Base-by-base conservation (phyloP, 2,329 filamentous ascomycete genomes). In the Colletotrichum viniferum region DNA sequence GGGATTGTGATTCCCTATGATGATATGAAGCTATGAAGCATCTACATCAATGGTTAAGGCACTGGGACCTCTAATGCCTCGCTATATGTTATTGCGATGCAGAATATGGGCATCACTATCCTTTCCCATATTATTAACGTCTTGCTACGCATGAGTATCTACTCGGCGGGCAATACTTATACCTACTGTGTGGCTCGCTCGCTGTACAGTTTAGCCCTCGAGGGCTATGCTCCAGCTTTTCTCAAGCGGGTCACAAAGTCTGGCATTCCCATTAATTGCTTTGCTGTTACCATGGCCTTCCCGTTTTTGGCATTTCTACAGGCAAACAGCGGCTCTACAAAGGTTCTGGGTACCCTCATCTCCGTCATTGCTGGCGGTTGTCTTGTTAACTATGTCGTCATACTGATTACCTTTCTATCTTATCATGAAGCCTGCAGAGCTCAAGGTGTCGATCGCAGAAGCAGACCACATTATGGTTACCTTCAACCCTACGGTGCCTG, bases 1-100 rank as follows among this genome's bases (percentile, higher is more conserved):
- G 93, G 92, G 32, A 92, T 94, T 69, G 83, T 94, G 63, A 88
- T 95, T 64, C 88, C 93, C 8, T 92, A 92, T 81, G 90, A 94
- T 76, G 92, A 94, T 79, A 78, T 85, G 0, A 87, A 86, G 12
- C 85, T 95, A 68, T 85, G 87, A 4, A 84, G 89, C 13, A 87
- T 87, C 79, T 88, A 85, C 4, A 92, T 92, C 0, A 94, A 94
- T 79, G 84, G 84, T 0, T 84, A 88, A 14, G 88, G 87, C 43
- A n/a, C 43, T 3, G 60, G 69, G 80, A 85, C 28, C 73, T 85
- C 58, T 81, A 83, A 81, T 0, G 79, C 83, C 4, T 85, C 83
- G 14, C 93, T 93, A 1, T 94, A 94, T 79, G 92, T 94, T 73
- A 90, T 94, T 77, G 90, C 90, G 28, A 91, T 92, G 75, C 84